These are phyloP conservation scores for Misopates orontium DNA, from an alignment of 257 asterid species.

Conservation along the genomic window DNA sequence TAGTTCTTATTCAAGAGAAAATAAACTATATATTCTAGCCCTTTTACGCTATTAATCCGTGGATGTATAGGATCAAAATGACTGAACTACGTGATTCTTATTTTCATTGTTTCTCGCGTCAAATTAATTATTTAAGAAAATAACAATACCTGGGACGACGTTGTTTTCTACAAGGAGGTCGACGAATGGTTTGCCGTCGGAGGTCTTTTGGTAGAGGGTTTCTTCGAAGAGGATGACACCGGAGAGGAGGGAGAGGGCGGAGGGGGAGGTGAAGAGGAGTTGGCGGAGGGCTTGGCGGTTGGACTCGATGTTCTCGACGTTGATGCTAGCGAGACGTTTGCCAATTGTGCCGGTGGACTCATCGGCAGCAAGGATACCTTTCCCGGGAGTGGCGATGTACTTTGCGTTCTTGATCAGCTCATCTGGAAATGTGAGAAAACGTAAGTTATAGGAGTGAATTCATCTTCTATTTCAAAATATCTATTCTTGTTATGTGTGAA, in stretches of 20 bases:
- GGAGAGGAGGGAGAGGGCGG: conserved; percentile 71
- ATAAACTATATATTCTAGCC: too few relatives aligned
- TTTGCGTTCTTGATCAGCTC: conserved; percentile 84
- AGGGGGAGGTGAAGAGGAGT: conserved; percentile 85
- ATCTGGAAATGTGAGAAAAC: too few relatives aligned
- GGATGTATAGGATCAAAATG: too few relatives aligned
- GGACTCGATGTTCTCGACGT: conserved; percentile 75
- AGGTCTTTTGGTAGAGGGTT: conserved; percentile 77
- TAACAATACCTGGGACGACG: conserved; percentile 81
- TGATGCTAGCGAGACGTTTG: conserved; percentile 71
- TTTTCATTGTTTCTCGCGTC: too few relatives aligned
- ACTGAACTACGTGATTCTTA: too few relatives aligned
- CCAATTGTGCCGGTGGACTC: conserved; percentile 94
- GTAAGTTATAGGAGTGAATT: too few relatives aligned
- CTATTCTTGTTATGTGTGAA: too few relatives aligned
- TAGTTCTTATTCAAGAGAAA: too few relatives aligned
- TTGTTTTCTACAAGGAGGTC: conserved; percentile 64
- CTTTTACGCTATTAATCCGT: too few relatives aligned
- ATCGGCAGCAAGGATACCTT: conserved; percentile 88
- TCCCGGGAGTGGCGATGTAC: conserved; percentile 82
- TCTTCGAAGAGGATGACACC: conserved; percentile 92
- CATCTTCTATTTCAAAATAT: too few relatives aligned
- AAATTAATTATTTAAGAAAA: too few relatives aligned
- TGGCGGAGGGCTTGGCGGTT: conserved; percentile 87
- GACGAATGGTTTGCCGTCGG: conserved; percentile 74